Evolutionary conservation across 768 basidiomycete species (phyloP).

Genomic region (Amylocystis lapponica): DNA sequence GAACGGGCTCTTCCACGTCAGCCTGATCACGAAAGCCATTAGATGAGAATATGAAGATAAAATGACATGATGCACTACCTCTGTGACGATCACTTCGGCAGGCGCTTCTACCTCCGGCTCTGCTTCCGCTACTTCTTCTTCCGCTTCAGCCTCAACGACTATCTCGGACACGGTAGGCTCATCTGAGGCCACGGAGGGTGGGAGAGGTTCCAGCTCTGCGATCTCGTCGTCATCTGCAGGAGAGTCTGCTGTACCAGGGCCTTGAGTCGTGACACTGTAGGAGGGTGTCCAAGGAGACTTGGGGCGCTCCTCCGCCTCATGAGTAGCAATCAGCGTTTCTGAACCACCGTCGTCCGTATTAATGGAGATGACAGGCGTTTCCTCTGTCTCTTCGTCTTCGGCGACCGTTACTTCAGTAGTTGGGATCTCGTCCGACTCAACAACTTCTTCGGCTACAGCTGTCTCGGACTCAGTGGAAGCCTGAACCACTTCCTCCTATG

Average conservation of each 20-base stretch:
- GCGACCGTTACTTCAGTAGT: neutral
- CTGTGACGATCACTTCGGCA: neutral
- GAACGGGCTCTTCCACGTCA: neutral
- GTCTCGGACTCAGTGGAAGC: no score
- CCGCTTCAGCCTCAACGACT: neutral
- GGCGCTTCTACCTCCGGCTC: neutral
- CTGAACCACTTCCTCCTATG: no score
- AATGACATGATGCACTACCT: neutral
- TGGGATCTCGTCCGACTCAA: neutral
- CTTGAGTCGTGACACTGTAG: conserved; percentile 44
- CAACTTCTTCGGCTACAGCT: neutral
- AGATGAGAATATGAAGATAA: neutral
- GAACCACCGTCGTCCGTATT: neutral
- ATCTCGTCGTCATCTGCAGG: conserved; percentile 14
- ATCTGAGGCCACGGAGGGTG: conserved; percentile 3
- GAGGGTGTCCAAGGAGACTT: conserved; percentile 50
- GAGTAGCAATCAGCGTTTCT: neutral
- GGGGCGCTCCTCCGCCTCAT: conserved; percentile 21
- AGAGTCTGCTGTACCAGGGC: conserved; percentile 16
- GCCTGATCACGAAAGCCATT: neutral
- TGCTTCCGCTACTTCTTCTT: neutral
- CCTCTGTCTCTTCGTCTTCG: neutral
- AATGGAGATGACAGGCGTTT: neutral
- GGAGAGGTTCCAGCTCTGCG: conserved; percentile 16
- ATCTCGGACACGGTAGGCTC: neutral